Conservation (phyloP, 2,329 filamentous ascomycete genomes). For the Fusarium pseudocircinatum region DNA sequence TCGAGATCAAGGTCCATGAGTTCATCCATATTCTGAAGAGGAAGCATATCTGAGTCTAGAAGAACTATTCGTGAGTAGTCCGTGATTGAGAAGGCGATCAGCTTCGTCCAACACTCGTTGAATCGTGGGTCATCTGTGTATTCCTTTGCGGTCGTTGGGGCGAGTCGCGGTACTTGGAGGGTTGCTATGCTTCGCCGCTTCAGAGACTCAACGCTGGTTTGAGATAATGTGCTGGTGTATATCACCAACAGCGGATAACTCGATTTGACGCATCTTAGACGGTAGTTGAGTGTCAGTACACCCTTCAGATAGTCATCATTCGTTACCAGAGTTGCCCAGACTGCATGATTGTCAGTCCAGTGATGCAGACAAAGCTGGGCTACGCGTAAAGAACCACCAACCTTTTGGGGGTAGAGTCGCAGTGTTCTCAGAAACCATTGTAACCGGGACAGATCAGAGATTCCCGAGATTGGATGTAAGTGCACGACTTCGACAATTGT, state of each 20-base stretch:
- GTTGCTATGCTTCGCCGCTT: not conserved
- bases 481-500: not conserved
- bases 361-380: rapidly evolving
- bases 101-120: not conserved
- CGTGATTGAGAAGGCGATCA: not conserved
- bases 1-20: slow-evolving; percentile 15
- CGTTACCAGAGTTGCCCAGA: slow-evolving; percentile 23
- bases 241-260: not conserved
- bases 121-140: slow-evolving; percentile 2
- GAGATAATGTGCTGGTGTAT: not conserved
- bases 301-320: slow-evolving; percentile 15
- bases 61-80: slow-evolving; percentile 11
- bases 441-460: not conserved
- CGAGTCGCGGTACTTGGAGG: not conserved
- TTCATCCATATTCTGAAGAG: slow-evolving; percentile 16
- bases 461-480: no score
- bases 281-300: slow-evolving; percentile 11
- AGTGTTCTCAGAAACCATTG: not conserved
- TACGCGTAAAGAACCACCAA: not conserved
- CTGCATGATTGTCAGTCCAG: not conserved
- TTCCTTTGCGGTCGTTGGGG: not conserved
- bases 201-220: not conserved
- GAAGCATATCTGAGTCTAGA: slow-evolving; percentile 14
- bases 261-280: slow-evolving; percentile 7
- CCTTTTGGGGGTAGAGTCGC: not conserved